Conservation (phyloP, 2,329 filamentous ascomycete species). For the Cryphonectria nitschkei region DNA sequence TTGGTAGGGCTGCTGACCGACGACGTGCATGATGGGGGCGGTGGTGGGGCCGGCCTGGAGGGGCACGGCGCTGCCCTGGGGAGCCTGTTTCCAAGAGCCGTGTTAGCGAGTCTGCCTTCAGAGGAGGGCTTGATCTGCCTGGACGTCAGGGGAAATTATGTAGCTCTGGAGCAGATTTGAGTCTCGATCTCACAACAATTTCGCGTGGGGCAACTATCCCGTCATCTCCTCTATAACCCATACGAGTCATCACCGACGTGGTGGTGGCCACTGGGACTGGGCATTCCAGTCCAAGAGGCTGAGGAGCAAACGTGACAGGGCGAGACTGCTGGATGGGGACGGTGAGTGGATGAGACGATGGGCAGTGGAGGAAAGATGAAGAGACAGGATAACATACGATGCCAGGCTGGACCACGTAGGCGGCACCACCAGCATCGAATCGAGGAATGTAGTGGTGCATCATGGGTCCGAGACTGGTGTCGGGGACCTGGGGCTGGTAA, state of each 20-base stretch:
- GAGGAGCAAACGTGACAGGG: constrained; percentile 18
- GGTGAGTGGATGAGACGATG: constrained; percentile 34
- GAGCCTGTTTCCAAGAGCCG: constrained; percentile 23
- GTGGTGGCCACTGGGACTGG: constrained; percentile 29
- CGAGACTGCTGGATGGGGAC: constrained; percentile 24
- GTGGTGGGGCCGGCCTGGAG: constrained; percentile 30
- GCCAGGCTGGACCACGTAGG: constrained; percentile 18
- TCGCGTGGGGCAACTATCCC: constrained; percentile 21
- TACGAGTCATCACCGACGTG: constrained; percentile 10
- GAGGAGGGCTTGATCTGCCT: neutral
- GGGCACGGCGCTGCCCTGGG: constrained; percentile 29
- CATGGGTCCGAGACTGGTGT: constrained; percentile 60
- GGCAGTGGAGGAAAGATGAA: constrained; percentile 38
- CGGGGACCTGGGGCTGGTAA: constrained; percentile 63
- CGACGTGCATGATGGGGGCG: constrained; percentile 29
- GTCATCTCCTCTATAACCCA: constrained; percentile 19
- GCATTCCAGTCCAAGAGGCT: constrained; percentile 9
- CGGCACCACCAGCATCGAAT: constrained; percentile 43
- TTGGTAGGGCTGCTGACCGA: constrained; percentile 33
- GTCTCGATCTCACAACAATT: constrained; percentile 21
- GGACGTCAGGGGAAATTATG: neutral
- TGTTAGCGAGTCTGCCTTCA: constrained; percentile 27
- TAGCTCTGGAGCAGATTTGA: neutral
- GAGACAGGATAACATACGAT: constrained; percentile 26
- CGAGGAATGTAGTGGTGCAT: constrained; percentile 60